These are phyloP conservation scores for Colletotrichum sp. DNA, from an alignment of 2,329 filamentous ascomycete genomes.

Conservation along the genomic window DNA sequence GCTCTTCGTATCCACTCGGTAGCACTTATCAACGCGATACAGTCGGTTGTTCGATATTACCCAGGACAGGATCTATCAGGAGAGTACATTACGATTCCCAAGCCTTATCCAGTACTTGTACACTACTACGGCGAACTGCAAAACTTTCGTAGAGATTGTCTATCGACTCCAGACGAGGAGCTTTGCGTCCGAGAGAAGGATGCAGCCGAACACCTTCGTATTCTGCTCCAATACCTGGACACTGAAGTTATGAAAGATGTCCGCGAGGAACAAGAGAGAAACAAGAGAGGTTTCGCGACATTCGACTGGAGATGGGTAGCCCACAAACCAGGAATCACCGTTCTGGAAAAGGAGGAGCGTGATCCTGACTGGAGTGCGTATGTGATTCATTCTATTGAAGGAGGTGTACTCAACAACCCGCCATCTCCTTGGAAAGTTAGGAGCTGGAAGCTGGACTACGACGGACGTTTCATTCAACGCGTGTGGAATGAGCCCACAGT, in stretches of 20 bases:
- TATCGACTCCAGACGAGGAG: neutral
- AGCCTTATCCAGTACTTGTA: slow-evolving; percentile 10
- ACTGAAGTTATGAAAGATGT: slow-evolving; percentile 25
- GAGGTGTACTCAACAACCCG: neutral
- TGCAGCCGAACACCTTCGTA: slow-evolving; percentile 10
- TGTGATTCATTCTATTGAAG: neutral
- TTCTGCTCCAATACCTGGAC: slow-evolving; percentile 27
- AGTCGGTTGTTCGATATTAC: slow-evolving; percentile 23
- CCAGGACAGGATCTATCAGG: slow-evolving; percentile 10
- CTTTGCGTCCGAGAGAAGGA: slow-evolving; percentile 21
- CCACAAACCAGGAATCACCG: slow-evolving; percentile 14
- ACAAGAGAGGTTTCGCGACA: slow-evolving; percentile 18
- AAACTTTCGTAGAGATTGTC: neutral
- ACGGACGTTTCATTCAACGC: neutral
- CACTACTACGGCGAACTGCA: neutral
- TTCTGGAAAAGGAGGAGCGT: neutral
- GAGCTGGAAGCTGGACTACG: neutral
- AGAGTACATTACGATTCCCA: neutral
- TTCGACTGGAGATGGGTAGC: slow-evolving; percentile 25
- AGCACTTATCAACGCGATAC: slow-evolving; percentile 19
- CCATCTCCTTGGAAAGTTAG: neutral
- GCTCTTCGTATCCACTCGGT: slow-evolving; percentile 17
- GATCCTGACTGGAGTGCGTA: neutral
- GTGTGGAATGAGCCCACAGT: neutral
- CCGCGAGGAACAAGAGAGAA: slow-evolving; percentile 21